Percentiles rank a stretch among this genome's conserved stretches.
These are phyloP conservation scores for Candida arabinofermentans DNA, from an alignment of 805 yeast species.

Conservation along the genomic window DNA sequence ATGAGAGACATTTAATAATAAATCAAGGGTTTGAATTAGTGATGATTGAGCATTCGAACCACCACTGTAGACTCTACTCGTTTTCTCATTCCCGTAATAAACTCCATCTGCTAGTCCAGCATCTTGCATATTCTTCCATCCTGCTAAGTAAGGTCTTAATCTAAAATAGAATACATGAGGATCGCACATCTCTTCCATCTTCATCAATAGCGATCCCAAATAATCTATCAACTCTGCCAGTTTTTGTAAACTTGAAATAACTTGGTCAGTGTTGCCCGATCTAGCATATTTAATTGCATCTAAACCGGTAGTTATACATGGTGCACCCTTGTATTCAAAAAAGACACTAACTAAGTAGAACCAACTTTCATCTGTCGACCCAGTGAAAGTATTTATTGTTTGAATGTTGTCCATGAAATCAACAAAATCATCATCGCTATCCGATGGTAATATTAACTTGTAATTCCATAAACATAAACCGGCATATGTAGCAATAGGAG, in stretches of 20 bases:
- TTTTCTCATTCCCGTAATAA: conserved; percentile 61
- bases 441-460: conserved; percentile 50
- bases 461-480: conserved; percentile 88
- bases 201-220: conserved; percentile 67
- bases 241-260: conserved; percentile 47
- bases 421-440: conserved; percentile 21
- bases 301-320: conserved; percentile 61
- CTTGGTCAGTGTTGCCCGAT: conserved; percentile 37
- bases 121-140: conserved; percentile 89
- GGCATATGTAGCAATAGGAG: conserved; percentile 87
- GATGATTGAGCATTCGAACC: conserved; percentile 96
- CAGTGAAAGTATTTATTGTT: conserved; percentile 82
- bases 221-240: conserved; percentile 74
- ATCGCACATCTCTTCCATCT: conserved; percentile 91
- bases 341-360: conserved; percentile 84
- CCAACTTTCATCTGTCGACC: conserved; percentile 91
- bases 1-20: conserved; percentile 72
- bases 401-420: conserved; percentile 62
- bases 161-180: conserved; percentile 88
- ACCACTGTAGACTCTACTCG: conserved; percentile 64
- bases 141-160: conserved; percentile 86
- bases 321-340: conserved; percentile 80
- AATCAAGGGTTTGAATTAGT: conserved; percentile 80
- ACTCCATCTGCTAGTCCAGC: conserved; percentile 80
- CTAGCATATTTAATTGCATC: conserved; percentile 59